These are phyloP conservation scores for Phoma herbarum DNA, from an alignment of 2,329 filamentous ascomycete genomes.

Conservation along the genomic window DNA sequence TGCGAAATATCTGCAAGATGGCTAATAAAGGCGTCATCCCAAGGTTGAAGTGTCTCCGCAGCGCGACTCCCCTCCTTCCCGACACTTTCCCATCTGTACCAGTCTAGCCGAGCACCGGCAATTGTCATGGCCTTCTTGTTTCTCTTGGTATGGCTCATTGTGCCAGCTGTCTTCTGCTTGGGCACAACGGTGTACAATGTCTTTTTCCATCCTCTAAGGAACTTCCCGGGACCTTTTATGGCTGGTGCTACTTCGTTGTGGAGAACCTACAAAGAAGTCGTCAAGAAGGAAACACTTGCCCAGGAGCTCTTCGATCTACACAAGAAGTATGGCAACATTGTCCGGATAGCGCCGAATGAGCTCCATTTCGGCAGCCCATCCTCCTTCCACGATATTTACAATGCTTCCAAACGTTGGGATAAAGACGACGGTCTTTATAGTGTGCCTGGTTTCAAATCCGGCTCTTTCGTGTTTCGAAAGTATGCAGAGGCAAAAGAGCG, in stretches of 20 bases:
- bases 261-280: constrained; percentile 23
- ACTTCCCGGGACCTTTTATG: constrained; percentile 51
- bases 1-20: neutral
- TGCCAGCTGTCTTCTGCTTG: neutral
- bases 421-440: constrained; percentile 8
- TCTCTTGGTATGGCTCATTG: neutral
- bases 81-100: neutral
- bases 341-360: constrained; percentile 52
- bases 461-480: constrained; percentile 3
- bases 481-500: constrained; percentile 5
- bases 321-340: constrained; percentile 49
- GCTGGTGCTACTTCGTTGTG: constrained; percentile 38
- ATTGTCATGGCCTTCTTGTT: neutral
- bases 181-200: constrained; percentile 39
- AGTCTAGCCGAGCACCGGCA: too few species aligned
- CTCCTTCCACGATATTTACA: constrained; percentile 7
- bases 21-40: neutral
- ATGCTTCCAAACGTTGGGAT: constrained; percentile 1
- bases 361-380: constrained; percentile 22
- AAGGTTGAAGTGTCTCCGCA: neutral
- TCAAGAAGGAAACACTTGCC: constrained; percentile 4
- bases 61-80: neutral
- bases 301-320: constrained; percentile 37
- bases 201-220: constrained; percentile 53
- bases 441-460: constrained; percentile 5